Evolutionary conservation across 2,329 filamentous ascomycete genomes (phyloP).

Genomic region (Thelonectria olida): DNA sequence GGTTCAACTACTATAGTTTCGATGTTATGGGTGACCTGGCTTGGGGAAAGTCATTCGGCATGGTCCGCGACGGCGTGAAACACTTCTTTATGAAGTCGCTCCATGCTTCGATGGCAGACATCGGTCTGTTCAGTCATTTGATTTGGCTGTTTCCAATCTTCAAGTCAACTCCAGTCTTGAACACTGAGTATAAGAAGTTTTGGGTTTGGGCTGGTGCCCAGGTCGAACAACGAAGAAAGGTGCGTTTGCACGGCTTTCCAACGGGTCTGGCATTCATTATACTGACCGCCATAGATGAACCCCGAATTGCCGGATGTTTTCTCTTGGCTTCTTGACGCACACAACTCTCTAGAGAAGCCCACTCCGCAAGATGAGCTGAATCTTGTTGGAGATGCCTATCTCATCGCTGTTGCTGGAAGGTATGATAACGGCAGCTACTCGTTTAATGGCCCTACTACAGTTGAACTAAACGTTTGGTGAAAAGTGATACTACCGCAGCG

Average conservation of each 20-base stretch:
- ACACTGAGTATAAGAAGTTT: conserved; percentile 17
- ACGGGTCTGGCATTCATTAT: no score
- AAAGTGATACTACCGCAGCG: conserved; percentile 30
- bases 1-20: conserved; percentile 45
- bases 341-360: conserved; percentile 4
- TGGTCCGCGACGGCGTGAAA: conserved; percentile 42
- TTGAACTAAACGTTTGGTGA: background rate
- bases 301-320: conserved; percentile 43
- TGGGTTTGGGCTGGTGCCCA: conserved; percentile 20
- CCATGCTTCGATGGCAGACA: conserved; percentile 34
- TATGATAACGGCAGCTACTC: conserved; percentile 13
- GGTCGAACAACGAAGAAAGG: conserved; percentile 19
- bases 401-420: conserved; percentile 20
- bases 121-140: conserved; percentile 36
- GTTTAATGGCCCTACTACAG: no score
- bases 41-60: conserved; percentile 48
- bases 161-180: conserved; percentile 14
- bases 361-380: conserved; percentile 11
- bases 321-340: conserved; percentile 43
- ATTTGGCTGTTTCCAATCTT: conserved; percentile 26
- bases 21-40: conserved; percentile 54
- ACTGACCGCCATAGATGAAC: background rate
- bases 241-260: no score
- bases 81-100: conserved; percentile 40
- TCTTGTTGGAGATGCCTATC: conserved; percentile 19